Base-by-base conservation (phyloP, 176 grass and related monocot genomes). In the Musa itinerans region DNA sequence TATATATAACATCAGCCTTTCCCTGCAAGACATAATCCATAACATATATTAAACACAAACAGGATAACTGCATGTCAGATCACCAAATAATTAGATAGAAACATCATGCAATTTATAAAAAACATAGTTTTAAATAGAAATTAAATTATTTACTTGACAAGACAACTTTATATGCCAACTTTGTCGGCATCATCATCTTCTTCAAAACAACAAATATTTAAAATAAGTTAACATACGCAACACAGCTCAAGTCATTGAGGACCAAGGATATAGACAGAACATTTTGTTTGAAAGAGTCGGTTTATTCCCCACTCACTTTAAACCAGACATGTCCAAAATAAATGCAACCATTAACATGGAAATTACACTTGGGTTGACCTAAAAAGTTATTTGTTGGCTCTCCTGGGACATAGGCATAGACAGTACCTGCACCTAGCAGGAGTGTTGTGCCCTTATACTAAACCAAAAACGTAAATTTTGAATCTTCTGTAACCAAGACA, bases 1-100 rank as follows among this genome's bases (percentile, higher is more conserved):
- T 94, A 65, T 86, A 99, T 78, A 81, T 49, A 81, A 91, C 81
- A 73, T 88, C 88, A 78, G 95, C 88, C 68, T 86, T 94, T 11
- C 83, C 95, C 90, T 99, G 72, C 29, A 87, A 43, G 76, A 22
- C 78, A 76, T 19, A 19, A 69, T 53, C 53, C 14, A 61, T 74
- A 74, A 20, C 52, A 54, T 72, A 51, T 53, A 74, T 27, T 58
- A 55, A 43, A 58, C 9, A 21, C 34, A 1, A 52, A 20, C 54
- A 11, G 4, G 12, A 70, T 54, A 72, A 26, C 52, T 15, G 25
- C 54, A 16, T 25, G 8, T 22, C 54, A 62, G 52, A 43, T 26
- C 48, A 22, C 52, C 53, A 55, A 27, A 21, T 72, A 14, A 51
- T 2, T 16, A 67, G 13, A 19, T 43, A 74, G 53, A 26, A 19